phyloP scores from a whole-genome alignment of 352 stramenopile species.

The Phytophthora podocarpi region DNA sequence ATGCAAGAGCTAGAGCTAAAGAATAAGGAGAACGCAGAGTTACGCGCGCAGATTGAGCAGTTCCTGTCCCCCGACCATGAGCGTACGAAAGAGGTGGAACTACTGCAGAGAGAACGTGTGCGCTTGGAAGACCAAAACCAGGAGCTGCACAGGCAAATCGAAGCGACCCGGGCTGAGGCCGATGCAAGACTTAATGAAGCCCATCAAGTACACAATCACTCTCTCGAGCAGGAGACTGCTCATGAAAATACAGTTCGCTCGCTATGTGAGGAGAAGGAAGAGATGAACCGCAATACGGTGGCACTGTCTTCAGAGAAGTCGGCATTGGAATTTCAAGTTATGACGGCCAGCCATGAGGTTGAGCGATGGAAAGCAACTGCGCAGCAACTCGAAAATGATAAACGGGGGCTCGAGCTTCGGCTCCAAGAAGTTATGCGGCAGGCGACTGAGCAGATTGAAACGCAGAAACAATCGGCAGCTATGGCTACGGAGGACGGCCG shows the following conservation, averaged over 20 bases:
- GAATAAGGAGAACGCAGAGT: conserved; percentile 51
- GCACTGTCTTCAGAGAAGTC: conserved; percentile 56
- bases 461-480: conserved; percentile 48
- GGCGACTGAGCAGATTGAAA: conserved; percentile 52
- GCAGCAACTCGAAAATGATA: conserved; percentile 59
- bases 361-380: conserved; percentile 38
- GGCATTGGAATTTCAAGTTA: conserved; percentile 54
- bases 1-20: conserved; percentile 56
- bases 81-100: conserved; percentile 53
- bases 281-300: conserved; percentile 53
- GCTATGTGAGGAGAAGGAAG: conserved; percentile 69
- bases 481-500: conserved; percentile 51
- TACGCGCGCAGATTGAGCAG: conserved; percentile 60
- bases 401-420: conserved; percentile 50
- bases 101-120: conserved; percentile 54
- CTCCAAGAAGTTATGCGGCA: conserved; percentile 57
- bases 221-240: conserved; percentile 52
- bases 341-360: conserved; percentile 44
- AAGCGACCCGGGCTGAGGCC: conserved; percentile 45
- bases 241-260: conserved; percentile 56
- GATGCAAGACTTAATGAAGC: conserved; percentile 55
- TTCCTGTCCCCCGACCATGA: conserved; percentile 65
- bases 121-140: conserved; percentile 71
- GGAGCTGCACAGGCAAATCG: conserved; percentile 49
- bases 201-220: conserved; percentile 42